Evolutionary conservation across 805 yeast species (phyloP), one percentile per base, ranked within the genome.

Genomic region (Ascoidea tarda): DNA sequence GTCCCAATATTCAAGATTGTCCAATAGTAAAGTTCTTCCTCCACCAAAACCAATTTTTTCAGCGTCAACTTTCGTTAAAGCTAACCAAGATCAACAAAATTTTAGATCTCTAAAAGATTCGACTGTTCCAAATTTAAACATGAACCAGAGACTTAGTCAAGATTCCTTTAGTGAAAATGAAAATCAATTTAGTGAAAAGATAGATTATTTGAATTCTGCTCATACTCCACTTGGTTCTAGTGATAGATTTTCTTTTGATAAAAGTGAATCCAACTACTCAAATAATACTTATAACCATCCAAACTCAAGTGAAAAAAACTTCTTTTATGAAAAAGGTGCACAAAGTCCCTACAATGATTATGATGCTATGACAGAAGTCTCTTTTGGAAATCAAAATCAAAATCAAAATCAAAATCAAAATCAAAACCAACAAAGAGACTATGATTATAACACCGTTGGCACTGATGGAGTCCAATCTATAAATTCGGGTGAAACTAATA

Each of bases 11-110:
- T 59, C 63, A 38, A 61, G 63, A 5, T 58, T 67, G 5, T 60
- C 66, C 14, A 60, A 78, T 62, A 60, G 66, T 5, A 62, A 82
- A 49, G 72, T 78, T 47, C 63, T 81, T 42, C 80, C 78, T 42
- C 79, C 79, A 4, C 86, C 84, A n/a, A 78, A 76, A 59, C 87
- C 85, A 51, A 77, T 78, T 50, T 82, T 77, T 63, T 79, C 78
- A 31, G 81, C 80, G 10, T 75, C 75, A 50, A 79, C 83, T 2
- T 81, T 72, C 65, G 83, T 82, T 2, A 82, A 79, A 51, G 84
- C 84, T 2, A 68, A 70, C 51, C 63, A 60, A 32, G 31, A 48
- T 8, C 31, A 46, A 16, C 54, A 50, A 33, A 16, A 33, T 8
- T 44, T 49, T 5, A 12, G 46, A 49, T 21, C 46, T 54, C 16